Evolutionary conservation across 2,329 filamentous ascomycete genomes (phyloP).

Genomic region (Plectosphaerella sp.): DNA sequence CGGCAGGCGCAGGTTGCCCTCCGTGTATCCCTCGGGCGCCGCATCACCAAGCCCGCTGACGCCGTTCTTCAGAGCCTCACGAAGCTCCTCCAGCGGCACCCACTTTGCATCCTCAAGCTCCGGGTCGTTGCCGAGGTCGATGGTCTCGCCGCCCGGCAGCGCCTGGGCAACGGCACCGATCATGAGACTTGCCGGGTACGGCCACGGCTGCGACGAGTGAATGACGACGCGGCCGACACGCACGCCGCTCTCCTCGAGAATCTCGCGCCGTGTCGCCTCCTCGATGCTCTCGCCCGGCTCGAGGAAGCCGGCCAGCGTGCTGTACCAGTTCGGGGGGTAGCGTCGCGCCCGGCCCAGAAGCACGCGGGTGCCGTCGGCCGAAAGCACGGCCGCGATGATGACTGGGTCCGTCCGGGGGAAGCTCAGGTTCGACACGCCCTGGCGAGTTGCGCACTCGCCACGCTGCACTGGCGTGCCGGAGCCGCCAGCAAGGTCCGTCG

Average conservation of each 20-base stretch:
- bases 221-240: conserved; percentile 72
- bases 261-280: conserved; percentile 77
- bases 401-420: conserved; percentile 93
- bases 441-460: conserved; percentile 72
- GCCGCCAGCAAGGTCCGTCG: conserved; percentile 53
- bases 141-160: conserved; percentile 69
- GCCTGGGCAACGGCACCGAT: conserved; percentile 86
- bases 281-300: conserved; percentile 83
- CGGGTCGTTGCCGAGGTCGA: conserved; percentile 81
- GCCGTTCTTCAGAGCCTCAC: conserved; percentile 65
- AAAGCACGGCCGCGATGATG: conserved; percentile 91
- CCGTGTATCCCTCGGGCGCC: conserved; percentile 62
- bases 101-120: conserved; percentile 89
- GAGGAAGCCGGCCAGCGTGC: conserved; percentile 80
- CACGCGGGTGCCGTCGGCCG: conserved; percentile 68
- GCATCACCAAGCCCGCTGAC: conserved; percentile 63
- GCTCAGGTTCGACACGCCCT: conserved; percentile 81
- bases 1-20: conserved; percentile 75
- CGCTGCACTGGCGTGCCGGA: conserved; percentile 46
- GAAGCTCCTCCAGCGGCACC: conserved; percentile 78
- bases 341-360: conserved; percentile 82
- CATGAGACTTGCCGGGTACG: conserved; percentile 81
- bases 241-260: conserved; percentile 83
- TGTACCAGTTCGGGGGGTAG: conserved; percentile 84
- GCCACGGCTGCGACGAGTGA: conserved; percentile 84